Conservation (phyloP, 2,329 filamentous ascomycete genomes). For the Sclerotinia glacialis region DNA sequence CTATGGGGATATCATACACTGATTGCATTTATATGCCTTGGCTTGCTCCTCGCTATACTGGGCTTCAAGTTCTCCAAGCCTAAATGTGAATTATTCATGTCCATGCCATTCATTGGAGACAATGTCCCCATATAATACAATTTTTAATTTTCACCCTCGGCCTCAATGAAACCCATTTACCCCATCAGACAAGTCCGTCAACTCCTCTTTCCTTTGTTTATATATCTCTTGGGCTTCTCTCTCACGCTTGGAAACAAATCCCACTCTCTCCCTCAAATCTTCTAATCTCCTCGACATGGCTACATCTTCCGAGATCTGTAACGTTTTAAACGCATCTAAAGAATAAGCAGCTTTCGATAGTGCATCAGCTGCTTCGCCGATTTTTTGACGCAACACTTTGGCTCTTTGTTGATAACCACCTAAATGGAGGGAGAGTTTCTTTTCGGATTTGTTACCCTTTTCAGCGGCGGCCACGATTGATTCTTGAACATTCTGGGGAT, state of each 20-base stretch:
- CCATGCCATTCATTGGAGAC: not conserved
- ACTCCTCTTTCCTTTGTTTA: slow-evolving; percentile 70
- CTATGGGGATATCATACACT: slow-evolving; percentile 1
- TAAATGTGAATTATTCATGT: not conserved
- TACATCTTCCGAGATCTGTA: slow-evolving; percentile 77
- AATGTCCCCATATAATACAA: slow-evolving; percentile 15
- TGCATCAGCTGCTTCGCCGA: slow-evolving; percentile 69
- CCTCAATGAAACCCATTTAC: slow-evolving; percentile 25
- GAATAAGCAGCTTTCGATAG: slow-evolving; percentile 71
- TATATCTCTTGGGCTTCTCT: slow-evolving; percentile 89
- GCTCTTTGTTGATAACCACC: slow-evolving; percentile 88
- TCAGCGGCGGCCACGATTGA: slow-evolving; percentile 72
- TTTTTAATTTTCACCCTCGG: not conserved
- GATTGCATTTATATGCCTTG: not conserved
- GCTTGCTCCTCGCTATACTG: not conserved
- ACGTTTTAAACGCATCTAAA: slow-evolving; percentile 69
- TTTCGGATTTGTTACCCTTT: slow-evolving; percentile 82
- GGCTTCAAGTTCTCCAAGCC: not conserved
- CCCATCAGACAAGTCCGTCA: slow-evolving; percentile 55
- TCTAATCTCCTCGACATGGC: slow-evolving; percentile 71
- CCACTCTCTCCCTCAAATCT: slow-evolving; percentile 76
- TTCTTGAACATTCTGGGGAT: slow-evolving; percentile 62
- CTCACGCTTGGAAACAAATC: slow-evolving; percentile 75
- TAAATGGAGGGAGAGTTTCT: slow-evolving; percentile 83
- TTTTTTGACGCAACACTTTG: slow-evolving; percentile 76